Percentiles rank a stretch among this genome's conserved stretches.
These are phyloP conservation scores for Chimonanthus praecox DNA, from an alignment of 164 flowering plant species.

Conservation along the genomic window DNA sequence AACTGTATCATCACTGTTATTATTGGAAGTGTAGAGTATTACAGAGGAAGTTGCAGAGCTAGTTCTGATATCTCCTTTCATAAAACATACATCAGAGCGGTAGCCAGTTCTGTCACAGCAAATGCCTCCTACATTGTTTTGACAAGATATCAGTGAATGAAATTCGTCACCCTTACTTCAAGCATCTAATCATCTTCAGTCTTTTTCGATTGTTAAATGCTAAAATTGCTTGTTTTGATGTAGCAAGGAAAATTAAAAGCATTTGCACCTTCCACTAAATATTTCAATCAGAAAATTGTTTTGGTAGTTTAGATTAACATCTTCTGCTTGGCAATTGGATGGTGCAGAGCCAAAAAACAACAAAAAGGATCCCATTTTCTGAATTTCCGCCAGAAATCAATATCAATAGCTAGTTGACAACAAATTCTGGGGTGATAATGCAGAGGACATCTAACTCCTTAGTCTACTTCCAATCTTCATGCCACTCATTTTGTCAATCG, in stretches of 20 bases:
- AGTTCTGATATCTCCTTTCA: constrained; percentile 94
- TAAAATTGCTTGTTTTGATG: too few species aligned
- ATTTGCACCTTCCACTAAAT: neutral
- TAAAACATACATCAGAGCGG: constrained; percentile 67
- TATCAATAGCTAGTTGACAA: too few species aligned
- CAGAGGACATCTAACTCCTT: too few species aligned
- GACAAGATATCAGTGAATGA: neutral
- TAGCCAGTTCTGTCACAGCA: constrained; percentile 74
- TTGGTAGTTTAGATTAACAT: neutral
- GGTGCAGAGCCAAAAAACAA: neutral
- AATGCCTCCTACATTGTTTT: constrained; percentile 42
- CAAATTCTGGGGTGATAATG: too few species aligned
- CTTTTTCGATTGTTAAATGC: too few species aligned
- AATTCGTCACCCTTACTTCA: neutral
- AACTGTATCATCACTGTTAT: constrained; percentile 1
- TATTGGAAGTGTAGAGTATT: constrained; percentile 40
- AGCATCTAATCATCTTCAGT: neutral
- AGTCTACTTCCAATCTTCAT: too few species aligned
- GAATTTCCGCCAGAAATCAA: too few species aligned
- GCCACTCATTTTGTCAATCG: too few species aligned
- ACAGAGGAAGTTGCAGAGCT: constrained; percentile 57
- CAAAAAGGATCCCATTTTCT: neutral
- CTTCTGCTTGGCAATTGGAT: neutral
- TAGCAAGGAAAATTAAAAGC: neutral
- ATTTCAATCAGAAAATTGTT: neutral